These are phyloP conservation scores for Podospora pseudocomata DNA, from an alignment of 495 filamentous ascomycete species.

Conservation along the genomic window DNA sequence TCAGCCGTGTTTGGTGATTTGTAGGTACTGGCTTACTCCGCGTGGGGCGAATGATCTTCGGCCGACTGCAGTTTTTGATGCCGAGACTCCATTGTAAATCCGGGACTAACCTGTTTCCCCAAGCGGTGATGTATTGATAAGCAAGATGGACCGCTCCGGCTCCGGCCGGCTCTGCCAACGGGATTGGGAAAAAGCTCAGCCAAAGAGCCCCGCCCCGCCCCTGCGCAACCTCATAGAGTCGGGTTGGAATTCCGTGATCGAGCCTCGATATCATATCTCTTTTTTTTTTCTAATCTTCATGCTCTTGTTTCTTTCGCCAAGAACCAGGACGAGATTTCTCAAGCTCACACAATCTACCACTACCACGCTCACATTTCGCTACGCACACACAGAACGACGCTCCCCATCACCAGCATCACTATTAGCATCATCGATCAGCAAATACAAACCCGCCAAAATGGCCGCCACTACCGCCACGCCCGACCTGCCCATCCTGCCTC, in stretches of 20 bases:
- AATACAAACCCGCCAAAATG: slow-evolving; percentile 16
- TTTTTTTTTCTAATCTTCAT: neutral
- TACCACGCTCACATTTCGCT: neutral
- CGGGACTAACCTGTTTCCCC: neutral
- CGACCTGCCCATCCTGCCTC: slow-evolving; percentile 44
- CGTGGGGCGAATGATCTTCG: neutral
- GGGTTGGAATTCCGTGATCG: neutral
- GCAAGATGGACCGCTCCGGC: slow-evolving; percentile 2
- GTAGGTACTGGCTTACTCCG: neutral
- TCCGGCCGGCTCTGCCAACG: neutral
- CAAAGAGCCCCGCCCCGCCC: neutral
- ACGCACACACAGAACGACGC: neutral
- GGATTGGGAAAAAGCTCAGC: neutral
- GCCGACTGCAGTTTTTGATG: neutral
- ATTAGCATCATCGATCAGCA: neutral
- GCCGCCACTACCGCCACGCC: slow-evolving; percentile 27
- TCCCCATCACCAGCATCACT: neutral
- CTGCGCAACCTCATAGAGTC: neutral
- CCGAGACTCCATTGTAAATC: neutral
- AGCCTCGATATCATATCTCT: neutral
- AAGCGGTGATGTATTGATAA: slow-evolving; percentile 6
- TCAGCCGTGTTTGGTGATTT: neutral
- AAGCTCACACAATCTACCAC: neutral
- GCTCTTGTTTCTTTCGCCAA: neutral
- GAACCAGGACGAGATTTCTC: neutral